Conservation (phyloP, 768 basidiomycete genomes). For the Strobilomyces dryophilus region DNA sequence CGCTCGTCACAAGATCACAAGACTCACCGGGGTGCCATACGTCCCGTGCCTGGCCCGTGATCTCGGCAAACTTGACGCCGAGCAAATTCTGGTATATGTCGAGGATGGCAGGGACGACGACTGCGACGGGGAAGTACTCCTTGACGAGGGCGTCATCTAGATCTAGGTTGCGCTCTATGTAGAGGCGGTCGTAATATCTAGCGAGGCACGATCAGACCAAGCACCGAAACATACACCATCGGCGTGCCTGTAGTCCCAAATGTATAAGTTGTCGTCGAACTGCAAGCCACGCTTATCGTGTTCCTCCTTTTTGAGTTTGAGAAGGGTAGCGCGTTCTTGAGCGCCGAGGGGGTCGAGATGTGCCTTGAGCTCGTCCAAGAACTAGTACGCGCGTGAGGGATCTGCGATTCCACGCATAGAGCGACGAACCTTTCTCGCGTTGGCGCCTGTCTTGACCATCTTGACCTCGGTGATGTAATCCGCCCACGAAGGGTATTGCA, state of each 20-base stretch:
- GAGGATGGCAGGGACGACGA: constrained; percentile 79
- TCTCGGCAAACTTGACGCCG: too few species aligned
- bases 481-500: constrained; percentile 79
- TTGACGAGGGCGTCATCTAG: constrained; percentile 79
- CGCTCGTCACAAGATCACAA: neutral
- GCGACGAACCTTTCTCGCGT: constrained; percentile 49
- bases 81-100: constrained; percentile 37
- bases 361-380: constrained; percentile 69
- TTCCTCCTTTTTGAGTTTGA: constrained; percentile 74
- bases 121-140: constrained; percentile 84
- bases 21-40: constrained; percentile 75
- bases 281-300: constrained; percentile 54
- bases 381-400: constrained; percentile 37
- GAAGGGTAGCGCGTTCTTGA: constrained; percentile 62
- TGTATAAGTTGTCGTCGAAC: constrained; percentile 68
- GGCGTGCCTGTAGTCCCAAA: constrained; percentile 78
- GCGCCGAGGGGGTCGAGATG: constrained; percentile 71
- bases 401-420: neutral
- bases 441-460: constrained; percentile 73
- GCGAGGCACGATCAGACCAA: neutral
- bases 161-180: constrained; percentile 58
- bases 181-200: constrained; percentile 37
- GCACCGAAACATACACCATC: neutral
- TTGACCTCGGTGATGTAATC: constrained; percentile 82
- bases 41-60: too few species aligned